Base-by-base conservation (phyloP, 1,284 basidiomycete genomes). In the Xanthoconium separans region DNA sequence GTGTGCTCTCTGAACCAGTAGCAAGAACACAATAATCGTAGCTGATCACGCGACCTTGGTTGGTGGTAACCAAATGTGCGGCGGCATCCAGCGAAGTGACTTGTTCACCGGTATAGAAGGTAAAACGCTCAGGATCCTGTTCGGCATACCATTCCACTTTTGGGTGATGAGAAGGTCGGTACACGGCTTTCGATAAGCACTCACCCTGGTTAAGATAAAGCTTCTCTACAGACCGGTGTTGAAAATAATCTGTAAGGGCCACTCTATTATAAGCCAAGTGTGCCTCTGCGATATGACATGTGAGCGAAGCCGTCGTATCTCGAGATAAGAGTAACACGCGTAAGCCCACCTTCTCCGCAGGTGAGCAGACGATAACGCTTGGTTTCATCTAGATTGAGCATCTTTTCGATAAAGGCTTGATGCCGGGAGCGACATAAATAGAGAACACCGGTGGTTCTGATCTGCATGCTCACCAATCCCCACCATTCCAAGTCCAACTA, bases 1-100 rank as follows among this genome's bases (percentile, higher is more conserved):
- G 72, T 2, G 78, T 77, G 1, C 87, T 87, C 30, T 78, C 77
- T 0, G 87, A 89, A 3, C 89, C 89, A 0, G 89, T 90, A 2
- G 87, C 84, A 30, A 91, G 69, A n/a, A 88, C 73, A 39, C 83
- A 84, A 46, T 79, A 77, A 62, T 87, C 81, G 62, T 87, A 90
- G 37, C 68, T 55, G 62, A 87, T 75, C 20, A 65, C 63, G 20
- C 79, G 73, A 31, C 77, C 79, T 53, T 79, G 75, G 63, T 65
- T 76, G 46, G 78, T 83, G 48, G 64, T 70, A 13, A 84, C 77
- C 3, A 68, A 67, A 56, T 82, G 80, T 15, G 72, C 63, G 3
- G 64, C 67, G 0, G 76, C 68, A 51, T 81, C 76, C 50, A 87
- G 74, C 37, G 70, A 71, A 6, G 70, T 73, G 30, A 87, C 83